Base-by-base conservation (phyloP, 108 stramenopile genomes). In the Aureococcus anophagefferens region DNA sequence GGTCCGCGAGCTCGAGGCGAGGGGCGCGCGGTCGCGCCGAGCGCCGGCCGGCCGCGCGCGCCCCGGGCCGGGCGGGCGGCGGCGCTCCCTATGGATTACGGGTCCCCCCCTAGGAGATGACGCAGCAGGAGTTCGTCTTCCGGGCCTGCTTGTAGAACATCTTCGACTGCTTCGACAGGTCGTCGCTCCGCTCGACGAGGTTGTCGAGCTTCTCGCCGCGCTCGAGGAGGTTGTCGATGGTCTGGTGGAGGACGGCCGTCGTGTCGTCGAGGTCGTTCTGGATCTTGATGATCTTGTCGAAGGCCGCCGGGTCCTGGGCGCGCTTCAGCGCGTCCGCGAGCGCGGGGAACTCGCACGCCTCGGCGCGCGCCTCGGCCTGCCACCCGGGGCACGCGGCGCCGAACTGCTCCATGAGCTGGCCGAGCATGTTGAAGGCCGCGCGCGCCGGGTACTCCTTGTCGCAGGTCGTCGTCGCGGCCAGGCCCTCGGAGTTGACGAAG, bases 81-180 rank as follows among this genome's bases (percentile, higher is more conserved):
- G n/a, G n/a, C n/a, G n/a, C n/a, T n/a, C n/a, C n/a, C n/a, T n/a
- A n/a, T n/a, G n/a, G n/a, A n/a, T n/a, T n/a, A n/a, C n/a, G n/a
- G n/a, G n/a, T n/a, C n/a, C n/a, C n/a, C 40, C 40, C 40, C 40
- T 44, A 94, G 66, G 83, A 85, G 71, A 98, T 88, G 62, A 91
- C 90, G 85, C 98, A 99, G 82, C 98, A 99, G 74, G 88, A 86
- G 80, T 99, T 98, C 46, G 96, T 97, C 86, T 94, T 94, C 80
- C 92, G 94, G 29, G 98, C 98, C 70, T 94, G 93, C 76, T 94
- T 95, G 89, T 99, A 99, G 83, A 99, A 99, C 90, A 97, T 90
- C 89, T 98, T 98, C 75, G 90, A 92, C 79, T 98, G 97, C 66
- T 87, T 84, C 70, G 89, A 91, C 70, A 99, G 81, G 77, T 98